phyloP scores from a whole-genome alignment of 805 yeast species.

The Pichia pseudocactophila region DNA sequence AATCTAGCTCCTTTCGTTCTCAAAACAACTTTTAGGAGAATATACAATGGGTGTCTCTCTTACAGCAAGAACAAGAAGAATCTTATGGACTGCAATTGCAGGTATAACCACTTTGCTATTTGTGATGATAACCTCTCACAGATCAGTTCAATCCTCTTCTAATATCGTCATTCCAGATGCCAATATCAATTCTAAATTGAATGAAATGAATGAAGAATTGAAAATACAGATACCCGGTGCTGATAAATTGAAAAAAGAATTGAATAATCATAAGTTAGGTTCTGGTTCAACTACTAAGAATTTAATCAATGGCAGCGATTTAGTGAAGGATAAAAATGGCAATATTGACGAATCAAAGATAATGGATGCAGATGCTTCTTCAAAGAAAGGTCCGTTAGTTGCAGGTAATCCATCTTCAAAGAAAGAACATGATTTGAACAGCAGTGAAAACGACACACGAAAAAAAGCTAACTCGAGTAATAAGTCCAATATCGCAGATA shows the following conservation, averaged over 20 bases:
- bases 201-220: background rate
- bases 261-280: background rate
- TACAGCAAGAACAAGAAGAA: conserved; percentile 30
- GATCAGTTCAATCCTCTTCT: background rate
- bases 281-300: conserved; percentile 11
- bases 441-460: background rate
- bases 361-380: conserved; percentile 25
- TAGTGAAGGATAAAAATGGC: conserved; percentile 29
- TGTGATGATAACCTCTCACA: background rate
- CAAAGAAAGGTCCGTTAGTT: conserved; percentile 10
- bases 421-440: conserved; percentile 10
- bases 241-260: background rate
- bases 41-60: conserved; percentile 6
- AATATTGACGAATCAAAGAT: conserved; percentile 35
- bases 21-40: too few relatives aligned
- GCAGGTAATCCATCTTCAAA: conserved; percentile 12
- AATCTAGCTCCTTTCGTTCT: too few relatives aligned
- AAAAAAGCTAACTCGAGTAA: background rate
- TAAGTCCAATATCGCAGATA: background rate
- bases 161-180: background rate
- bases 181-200: background rate
- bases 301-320: conserved; percentile 19
- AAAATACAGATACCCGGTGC: background rate
- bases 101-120: conserved; percentile 31
- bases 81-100: conserved; percentile 34